Conservation (phyloP, 345 rosid species). For the Gossypioides kirkii region DNA sequence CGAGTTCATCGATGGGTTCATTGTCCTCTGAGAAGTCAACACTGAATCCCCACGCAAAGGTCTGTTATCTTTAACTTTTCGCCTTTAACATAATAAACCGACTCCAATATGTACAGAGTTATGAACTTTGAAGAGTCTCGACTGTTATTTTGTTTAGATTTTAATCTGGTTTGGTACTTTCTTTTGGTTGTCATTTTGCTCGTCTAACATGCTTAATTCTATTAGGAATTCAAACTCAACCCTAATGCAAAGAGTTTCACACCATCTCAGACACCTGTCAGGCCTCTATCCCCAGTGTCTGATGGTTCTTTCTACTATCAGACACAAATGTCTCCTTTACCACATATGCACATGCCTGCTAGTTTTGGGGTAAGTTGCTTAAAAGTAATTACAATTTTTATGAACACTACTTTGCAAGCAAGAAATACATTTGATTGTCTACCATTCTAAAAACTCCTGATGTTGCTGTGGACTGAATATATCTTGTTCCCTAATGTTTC, state of each 20-base stretch:
- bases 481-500: not conserved
- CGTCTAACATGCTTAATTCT: conserved; percentile 3
- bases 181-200: not conserved
- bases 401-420: not conserved
- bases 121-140: not conserved
- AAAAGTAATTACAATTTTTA: not conserved
- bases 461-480: not conserved
- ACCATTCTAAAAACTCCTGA: not conserved
- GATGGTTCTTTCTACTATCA: conserved; percentile 67
- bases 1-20: conserved; percentile 82
- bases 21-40: conserved; percentile 71
- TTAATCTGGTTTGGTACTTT: not conserved
- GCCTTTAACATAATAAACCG: too few species aligned
- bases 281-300: conserved; percentile 62
- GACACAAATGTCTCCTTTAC: conserved; percentile 36
- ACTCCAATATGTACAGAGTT: not conserved
- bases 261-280: conserved; percentile 46
- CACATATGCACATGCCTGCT: conserved; percentile 69
- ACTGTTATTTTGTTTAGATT: not conserved
- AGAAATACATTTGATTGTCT: not conserved
- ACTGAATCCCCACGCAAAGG: conserved; percentile 85
- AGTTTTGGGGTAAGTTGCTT: conserved; percentile 61
- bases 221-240: conserved; percentile 90
- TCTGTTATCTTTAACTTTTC: conserved; percentile 14
- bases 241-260: conserved; percentile 89